Evolutionary conservation across 192 early-diverging fungal genomes (phyloP), one percentile per base, ranked within the genome.

Genomic region (Backusella tuberculispora): DNA sequence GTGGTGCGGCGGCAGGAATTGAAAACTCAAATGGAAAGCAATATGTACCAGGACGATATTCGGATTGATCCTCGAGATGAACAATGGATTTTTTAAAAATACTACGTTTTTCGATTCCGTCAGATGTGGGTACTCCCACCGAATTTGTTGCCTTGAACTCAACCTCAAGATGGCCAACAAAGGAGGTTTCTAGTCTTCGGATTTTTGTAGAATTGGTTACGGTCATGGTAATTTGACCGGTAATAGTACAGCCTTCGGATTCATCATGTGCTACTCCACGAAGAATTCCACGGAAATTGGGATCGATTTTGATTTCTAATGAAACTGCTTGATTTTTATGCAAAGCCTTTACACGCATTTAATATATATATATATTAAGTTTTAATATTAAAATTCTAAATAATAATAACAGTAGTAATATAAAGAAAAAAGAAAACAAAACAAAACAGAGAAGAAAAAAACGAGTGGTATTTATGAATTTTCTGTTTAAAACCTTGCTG

Each of bases 1-100:
- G 77, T 14, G 85, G 85, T 10, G 83, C 38, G 1, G 81, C 42
- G 10, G 73, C 53, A 40, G 78, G 73, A 10, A 79, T 41, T 1
- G 14, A 47, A 24, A 74, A 74, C 7, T 66, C 69, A 48, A 79
- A 66, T 42, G 47, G 40, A n/a, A 79, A 79, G 7, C 34, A 45
- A 53, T 79, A 74, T 5, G 41, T 42, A 42, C 78, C 78, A 6
- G 69, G 53, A 41, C 75, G 29, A 12, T 75, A 47, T 6, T 64
- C 44, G 2, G 34, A 13, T 29, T 40, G 19, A 19, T 72, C 40
- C 1, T 50, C 48, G 8, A 72, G 4, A 60, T 40, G 17, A 9
- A 21, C 34, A 14, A 38, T 19, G 15, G 15, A 38, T 56, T 63
- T 72, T 21, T 15, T 56, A 26, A 21, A 60, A 13, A 72, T 4